Conservation (phyloP, 1,284 basidiomycete species). For the Xanthoconium separans region DNA sequence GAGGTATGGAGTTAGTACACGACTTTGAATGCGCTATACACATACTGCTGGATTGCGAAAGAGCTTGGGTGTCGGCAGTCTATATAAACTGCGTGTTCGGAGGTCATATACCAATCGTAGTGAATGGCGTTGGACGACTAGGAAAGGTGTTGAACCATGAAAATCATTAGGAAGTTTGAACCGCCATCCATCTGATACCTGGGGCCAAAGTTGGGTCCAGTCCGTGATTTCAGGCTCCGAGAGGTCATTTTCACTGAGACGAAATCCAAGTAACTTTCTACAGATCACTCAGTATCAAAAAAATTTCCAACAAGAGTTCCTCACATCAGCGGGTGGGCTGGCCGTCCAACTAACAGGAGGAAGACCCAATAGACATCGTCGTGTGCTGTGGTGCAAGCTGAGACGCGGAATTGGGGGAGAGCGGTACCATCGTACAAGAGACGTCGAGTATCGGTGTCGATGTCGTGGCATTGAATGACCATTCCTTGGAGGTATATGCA, state of each 20-base stretch:
- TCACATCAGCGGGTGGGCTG: no score
- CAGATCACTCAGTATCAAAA: no score
- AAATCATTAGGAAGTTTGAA: neutral
- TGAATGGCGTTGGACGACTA: neutral
- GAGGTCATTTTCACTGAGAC: neutral
- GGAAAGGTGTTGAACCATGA: neutral
- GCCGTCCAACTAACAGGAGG: neutral
- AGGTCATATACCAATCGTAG: neutral
- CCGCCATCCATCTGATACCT: neutral
- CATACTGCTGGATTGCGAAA: neutral
- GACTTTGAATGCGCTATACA: neutral
- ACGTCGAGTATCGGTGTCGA: neutral
- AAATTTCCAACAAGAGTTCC: no score
- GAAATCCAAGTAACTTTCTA: neutral
- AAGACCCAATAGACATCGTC: neutral
- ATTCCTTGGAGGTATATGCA: neutral
- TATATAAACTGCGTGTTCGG: neutral
- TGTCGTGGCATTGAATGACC: neutral
- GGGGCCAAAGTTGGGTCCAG: neutral
- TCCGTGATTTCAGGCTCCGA: neutral
- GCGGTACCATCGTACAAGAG: neutral
- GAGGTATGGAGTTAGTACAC: neutral
- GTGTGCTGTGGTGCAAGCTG: neutral
- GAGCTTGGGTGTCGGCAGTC: neutral
- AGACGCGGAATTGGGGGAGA: neutral